These are phyloP conservation scores for Camelina laxa DNA, from an alignment of 345 rosid species.

Conservation along the genomic window DNA sequence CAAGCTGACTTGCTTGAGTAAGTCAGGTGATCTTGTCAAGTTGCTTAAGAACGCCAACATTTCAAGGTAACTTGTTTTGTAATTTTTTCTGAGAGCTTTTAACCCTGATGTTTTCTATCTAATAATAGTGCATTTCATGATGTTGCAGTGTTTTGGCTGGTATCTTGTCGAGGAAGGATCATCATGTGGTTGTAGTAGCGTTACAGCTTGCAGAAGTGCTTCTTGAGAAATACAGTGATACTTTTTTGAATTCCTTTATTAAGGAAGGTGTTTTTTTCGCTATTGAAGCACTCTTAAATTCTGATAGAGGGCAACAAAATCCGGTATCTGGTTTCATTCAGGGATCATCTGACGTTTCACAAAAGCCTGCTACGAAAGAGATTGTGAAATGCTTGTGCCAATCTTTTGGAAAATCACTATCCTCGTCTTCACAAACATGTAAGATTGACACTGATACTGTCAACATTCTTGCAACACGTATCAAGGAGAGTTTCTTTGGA, in stretches of 20 bases:
- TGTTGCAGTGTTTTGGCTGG: slow-evolving; percentile 88
- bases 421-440: slow-evolving; percentile 60
- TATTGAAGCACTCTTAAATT: slow-evolving; percentile 62
- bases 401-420: slow-evolving; percentile 56
- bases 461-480: slow-evolving; percentile 65
- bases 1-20: slow-evolving; percentile 68
- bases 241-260: slow-evolving; percentile 66
- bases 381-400: slow-evolving; percentile 78
- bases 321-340: slow-evolving; percentile 39
- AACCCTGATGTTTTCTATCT: slow-evolving; percentile 27
- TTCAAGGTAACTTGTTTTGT: slow-evolving; percentile 60
- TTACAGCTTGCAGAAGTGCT: slow-evolving; percentile 70
- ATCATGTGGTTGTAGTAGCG: slow-evolving; percentile 73
- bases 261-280: slow-evolving; percentile 91
- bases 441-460: slow-evolving; percentile 70
- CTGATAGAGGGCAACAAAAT: slow-evolving; percentile 55
- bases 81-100: slow-evolving; percentile 26
- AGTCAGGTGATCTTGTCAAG: slow-evolving; percentile 67
- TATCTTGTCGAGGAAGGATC: slow-evolving; percentile 79
- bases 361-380: slow-evolving; percentile 56
- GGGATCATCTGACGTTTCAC: slow-evolving; percentile 54
- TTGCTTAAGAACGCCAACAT: slow-evolving; percentile 70
- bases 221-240: slow-evolving; percentile 70
- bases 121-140: slow-evolving; percentile 33
- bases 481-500: slow-evolving; percentile 65